Evolutionary conservation across 2,329 filamentous ascomycete species (phyloP).

Genomic region (Neofusicoccum parvum): DNA sequence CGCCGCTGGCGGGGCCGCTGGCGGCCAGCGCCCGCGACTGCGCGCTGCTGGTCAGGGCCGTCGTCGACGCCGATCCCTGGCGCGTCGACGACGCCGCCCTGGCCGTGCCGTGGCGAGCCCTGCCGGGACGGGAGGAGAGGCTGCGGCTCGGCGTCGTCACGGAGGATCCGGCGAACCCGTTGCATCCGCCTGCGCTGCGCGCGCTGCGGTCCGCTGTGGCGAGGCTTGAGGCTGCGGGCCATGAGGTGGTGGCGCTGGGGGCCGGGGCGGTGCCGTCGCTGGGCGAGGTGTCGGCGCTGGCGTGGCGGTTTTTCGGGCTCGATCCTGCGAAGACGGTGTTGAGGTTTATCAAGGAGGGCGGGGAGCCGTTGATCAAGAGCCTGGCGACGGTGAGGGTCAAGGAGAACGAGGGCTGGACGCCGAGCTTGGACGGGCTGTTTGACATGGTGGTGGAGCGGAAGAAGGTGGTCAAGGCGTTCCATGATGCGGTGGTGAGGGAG

Average conservation of each 20-base stretch:
- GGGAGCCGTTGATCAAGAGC: conserved; percentile 50
- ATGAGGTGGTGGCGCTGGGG: conserved; percentile 32
- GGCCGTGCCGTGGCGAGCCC: conserved; percentile 50
- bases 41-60: conserved; percentile 44
- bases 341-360: conserved; percentile 38
- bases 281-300: conserved; percentile 37
- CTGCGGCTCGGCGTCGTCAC: conserved; percentile 24
- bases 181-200: conserved; percentile 28
- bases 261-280: conserved; percentile 24
- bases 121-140: too few relatives aligned
- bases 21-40: conserved; percentile 46
- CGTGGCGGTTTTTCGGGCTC: conserved; percentile 47
- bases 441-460: conserved; percentile 44
- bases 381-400: conserved; percentile 38
- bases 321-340: conserved; percentile 39
- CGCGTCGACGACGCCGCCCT: conserved; percentile 46
- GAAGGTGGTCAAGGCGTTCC: conserved; percentile 43
- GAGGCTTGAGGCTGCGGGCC: conserved; percentile 43
- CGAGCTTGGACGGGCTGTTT: conserved; percentile 44
- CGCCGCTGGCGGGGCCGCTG: conserved; percentile 47
- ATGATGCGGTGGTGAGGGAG: conserved; percentile 45
- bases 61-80: conserved; percentile 48
- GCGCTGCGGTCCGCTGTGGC: conserved; percentile 47
- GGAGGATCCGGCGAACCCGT: conserved; percentile 46
- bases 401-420: conserved; percentile 35